These are phyloP conservation scores for Fusarium fracticaudum DNA, from an alignment of 2,329 filamentous ascomycete genomes.

Conservation along the genomic window DNA sequence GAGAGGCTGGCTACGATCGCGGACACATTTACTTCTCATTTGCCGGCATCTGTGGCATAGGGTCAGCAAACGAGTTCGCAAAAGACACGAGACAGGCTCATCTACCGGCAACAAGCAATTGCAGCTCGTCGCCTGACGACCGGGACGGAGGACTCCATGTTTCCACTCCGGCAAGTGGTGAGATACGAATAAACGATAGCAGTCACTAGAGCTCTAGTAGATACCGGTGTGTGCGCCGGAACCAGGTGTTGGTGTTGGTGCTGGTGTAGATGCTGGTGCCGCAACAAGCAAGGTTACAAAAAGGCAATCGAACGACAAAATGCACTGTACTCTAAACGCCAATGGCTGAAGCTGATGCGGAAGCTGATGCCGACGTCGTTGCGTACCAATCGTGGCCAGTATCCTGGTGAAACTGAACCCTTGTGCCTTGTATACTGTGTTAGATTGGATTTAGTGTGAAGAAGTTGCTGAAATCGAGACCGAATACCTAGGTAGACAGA, in stretches of 20 bases:
- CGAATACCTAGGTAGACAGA: not conserved
- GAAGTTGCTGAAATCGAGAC: not conserved
- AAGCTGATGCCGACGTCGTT: not conserved
- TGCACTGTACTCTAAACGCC: not conserved
- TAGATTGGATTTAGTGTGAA: slow-evolving; percentile 16
- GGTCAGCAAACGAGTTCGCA: not conserved
- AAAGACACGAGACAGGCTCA: not conserved
- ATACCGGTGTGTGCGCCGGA: not conserved
- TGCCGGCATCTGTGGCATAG: slow-evolving; percentile 59
- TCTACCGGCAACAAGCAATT: slow-evolving; percentile 64
- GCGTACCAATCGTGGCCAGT: not conserved
- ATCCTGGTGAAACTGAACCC: slow-evolving; percentile 16
- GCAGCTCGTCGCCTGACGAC: slow-evolving; percentile 60
- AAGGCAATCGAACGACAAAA: not conserved
- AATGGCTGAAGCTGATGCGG: not conserved
- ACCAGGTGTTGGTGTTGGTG: not conserved
- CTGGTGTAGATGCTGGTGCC: not conserved
- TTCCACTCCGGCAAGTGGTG: slow-evolving; percentile 8
- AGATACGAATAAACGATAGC: not conserved
- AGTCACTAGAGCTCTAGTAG: not conserved
- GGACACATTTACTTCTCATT: slow-evolving; percentile 65
- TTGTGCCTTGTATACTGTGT: slow-evolving; percentile 12
- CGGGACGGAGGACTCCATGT: slow-evolving; percentile 20
- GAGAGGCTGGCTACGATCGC: slow-evolving; percentile 58
- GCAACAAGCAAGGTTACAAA: not conserved